Percentiles rank a stretch among this genome's conserved stretches.
Evolutionary conservation across 2,329 filamentous ascomycete species (phyloP).

Genomic region (Boeremia lycopersici): DNA sequence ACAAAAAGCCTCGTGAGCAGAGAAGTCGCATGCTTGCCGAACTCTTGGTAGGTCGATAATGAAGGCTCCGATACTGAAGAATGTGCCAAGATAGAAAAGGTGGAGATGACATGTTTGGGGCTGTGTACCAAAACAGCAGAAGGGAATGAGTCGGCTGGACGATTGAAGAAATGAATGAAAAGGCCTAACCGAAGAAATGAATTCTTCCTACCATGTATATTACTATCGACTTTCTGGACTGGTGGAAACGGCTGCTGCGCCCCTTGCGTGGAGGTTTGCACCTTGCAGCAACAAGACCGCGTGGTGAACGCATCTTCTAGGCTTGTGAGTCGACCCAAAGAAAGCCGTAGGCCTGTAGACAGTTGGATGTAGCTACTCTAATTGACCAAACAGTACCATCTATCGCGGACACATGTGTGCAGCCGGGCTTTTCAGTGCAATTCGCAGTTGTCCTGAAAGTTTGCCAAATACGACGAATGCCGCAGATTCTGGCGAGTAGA

Average conservation of each 20-base stretch:
- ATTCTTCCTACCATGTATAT: conserved; percentile 8
- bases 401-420: background rate
- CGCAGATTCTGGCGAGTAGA: too few species aligned
- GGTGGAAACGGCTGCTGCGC: background rate
- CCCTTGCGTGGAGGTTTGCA: conserved; percentile 8
- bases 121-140: conserved; percentile 11
- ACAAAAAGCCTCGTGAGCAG: conserved; percentile 11
- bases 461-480: too few species aligned
- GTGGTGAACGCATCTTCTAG: conserved; percentile 3
- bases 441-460: too few species aligned
- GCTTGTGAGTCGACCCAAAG: background rate
- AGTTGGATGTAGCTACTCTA: background rate
- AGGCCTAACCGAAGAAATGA: background rate
- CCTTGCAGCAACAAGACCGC: background rate
- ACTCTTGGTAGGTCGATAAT: background rate
- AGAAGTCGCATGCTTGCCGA: conserved; percentile 14
- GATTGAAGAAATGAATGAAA: conserved; percentile 10
- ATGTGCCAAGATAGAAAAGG: conserved; percentile 17
- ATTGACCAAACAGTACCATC: background rate
- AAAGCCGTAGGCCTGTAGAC: background rate
- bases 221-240: conserved; percentile 2
- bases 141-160: conserved; percentile 19
- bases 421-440: background rate
- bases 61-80: conserved; percentile 10
- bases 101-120: conserved; percentile 8